Percentiles rank a stretch among this genome's conserved stretches.
phyloP scores from a whole-genome alignment of 2,329 filamentous ascomycete species.

The Teratosphaeria gauchensis region DNA sequence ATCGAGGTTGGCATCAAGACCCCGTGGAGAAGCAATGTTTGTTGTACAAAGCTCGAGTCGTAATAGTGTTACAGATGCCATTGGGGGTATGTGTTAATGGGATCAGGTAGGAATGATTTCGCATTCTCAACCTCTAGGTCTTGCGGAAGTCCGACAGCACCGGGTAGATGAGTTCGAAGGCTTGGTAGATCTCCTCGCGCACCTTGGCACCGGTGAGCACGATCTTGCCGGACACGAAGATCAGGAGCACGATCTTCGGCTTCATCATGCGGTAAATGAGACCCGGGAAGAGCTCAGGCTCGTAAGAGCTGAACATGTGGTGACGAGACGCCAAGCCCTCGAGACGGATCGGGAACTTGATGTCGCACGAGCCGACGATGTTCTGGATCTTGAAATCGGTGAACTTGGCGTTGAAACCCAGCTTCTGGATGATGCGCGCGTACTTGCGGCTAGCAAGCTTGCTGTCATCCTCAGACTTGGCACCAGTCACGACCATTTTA shows the following conservation, averaged over 20 bases:
- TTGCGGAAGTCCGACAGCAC: constrained; percentile 56
- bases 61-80: constrained; percentile 21
- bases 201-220: constrained; percentile 96
- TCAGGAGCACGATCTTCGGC: constrained; percentile 57
- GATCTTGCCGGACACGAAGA: constrained; percentile 97
- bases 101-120: background rate
- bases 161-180: constrained; percentile 95
- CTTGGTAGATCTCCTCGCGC: constrained; percentile 94
- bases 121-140: constrained; percentile 12
- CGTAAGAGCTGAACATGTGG: constrained; percentile 99
- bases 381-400: constrained; percentile 99
- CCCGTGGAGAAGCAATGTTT: constrained; percentile 10
- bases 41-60: constrained; percentile 17
- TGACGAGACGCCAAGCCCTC: constrained; percentile 93
- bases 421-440: constrained; percentile 98
- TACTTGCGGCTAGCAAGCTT: constrained; percentile 97
- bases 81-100: background rate
- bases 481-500: constrained; percentile 99
- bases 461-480: constrained; percentile 94
- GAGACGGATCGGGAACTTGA: constrained; percentile 97
- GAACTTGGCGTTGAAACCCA: constrained; percentile 98
- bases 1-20: constrained; percentile 20
- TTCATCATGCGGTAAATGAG: constrained; percentile 99
- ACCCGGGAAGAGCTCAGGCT: constrained; percentile 96
- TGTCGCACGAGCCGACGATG: constrained; percentile 96